Percentiles rank a stretch among this genome's conserved stretches.
phyloP scores from a whole-genome alignment of 768 basidiomycete genomes.

The Chalciporus sphaerocephalus region DNA sequence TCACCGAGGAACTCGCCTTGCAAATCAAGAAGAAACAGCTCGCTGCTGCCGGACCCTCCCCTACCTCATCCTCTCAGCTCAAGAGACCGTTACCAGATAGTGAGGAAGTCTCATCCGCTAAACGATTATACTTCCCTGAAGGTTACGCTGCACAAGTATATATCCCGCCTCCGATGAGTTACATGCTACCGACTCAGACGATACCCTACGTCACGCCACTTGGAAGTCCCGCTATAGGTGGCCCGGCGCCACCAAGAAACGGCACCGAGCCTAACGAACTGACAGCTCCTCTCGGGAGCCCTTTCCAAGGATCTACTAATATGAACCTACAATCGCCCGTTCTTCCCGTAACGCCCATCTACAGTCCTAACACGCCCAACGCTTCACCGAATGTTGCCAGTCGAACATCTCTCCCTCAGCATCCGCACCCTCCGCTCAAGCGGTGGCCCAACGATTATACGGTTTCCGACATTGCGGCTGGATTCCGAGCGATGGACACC shows the following conservation, averaged over 20 bases:
- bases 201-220: conserved; percentile 25
- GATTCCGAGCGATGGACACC: conserved; percentile 51
- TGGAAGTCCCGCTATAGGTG: conserved; percentile 14
- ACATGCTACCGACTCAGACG: conserved; percentile 26
- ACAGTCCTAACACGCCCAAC: conserved; percentile 21
- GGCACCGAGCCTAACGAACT: conserved; percentile 16
- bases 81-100: conserved; percentile 26
- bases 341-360: conserved; percentile 18
- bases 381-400: conserved; percentile 14
- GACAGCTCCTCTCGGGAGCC: conserved; percentile 9
- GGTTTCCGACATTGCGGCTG: conserved; percentile 58
- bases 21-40: conserved; percentile 34
- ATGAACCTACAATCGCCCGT: conserved; percentile 20
- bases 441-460: conserved; percentile 78
- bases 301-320: conserved; percentile 10
- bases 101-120: conserved; percentile 24
- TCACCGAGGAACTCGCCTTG: conserved; percentile 51
- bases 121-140: conserved; percentile 28
- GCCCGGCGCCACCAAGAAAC: conserved; percentile 12
- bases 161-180: conserved; percentile 26
- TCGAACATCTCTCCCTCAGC: conserved; percentile 40
- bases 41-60: conserved; percentile 1
- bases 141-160: conserved; percentile 28
- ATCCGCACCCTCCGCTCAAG: conserved; percentile 61
- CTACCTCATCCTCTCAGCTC: conserved; percentile 14